A percentile compares a stretch with the other conserved stretches of the same genome.
These are phyloP conservation scores for Cyberlindnera mycetangii DNA, from an alignment of 805 yeast species.

Conservation along the genomic window DNA sequence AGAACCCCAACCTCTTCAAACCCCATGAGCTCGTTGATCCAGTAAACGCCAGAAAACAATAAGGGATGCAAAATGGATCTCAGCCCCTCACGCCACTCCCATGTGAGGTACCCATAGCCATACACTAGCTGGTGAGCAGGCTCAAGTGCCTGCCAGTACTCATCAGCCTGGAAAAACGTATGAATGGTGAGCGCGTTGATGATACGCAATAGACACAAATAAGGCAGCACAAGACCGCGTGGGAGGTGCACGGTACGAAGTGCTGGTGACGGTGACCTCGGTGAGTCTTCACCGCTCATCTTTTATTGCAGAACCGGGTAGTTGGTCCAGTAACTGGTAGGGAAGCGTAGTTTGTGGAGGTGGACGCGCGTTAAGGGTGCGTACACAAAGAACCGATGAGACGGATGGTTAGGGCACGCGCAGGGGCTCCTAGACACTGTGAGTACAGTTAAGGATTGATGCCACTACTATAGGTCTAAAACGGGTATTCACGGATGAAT, in stretches of 20 bases:
- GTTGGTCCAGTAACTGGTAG: too few species aligned
- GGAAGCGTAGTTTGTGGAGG: neutral
- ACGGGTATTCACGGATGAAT: neutral
- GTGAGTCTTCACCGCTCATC: neutral
- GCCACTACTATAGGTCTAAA: neutral
- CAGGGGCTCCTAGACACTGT: neutral
- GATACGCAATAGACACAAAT: conserved; percentile 44
- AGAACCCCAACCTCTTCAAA: conserved; percentile 40
- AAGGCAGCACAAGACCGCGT: conserved; percentile 22
- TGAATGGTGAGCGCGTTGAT: conserved; percentile 58
- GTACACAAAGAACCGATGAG: too few species aligned
- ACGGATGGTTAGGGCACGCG: too few species aligned
- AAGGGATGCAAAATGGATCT: conserved; percentile 81
- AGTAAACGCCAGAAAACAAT: conserved; percentile 51
- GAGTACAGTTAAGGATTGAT: neutral
- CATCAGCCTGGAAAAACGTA: conserved; percentile 96
- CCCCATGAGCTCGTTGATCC: conserved; percentile 31
- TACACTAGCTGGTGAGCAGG: conserved; percentile 78
- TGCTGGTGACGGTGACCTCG: conserved; percentile 6
- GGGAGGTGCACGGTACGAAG: conserved; percentile 17
- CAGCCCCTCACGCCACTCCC: conserved; percentile 88
- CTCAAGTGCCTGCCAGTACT: conserved; percentile 88
- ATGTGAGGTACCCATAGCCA: conserved; percentile 81
- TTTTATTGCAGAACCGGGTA: neutral
- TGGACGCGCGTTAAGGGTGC: neutral